Evolutionary conservation across 768 basidiomycete genomes (phyloP).

Genomic region (Pleurotus salmoneostramineus): DNA sequence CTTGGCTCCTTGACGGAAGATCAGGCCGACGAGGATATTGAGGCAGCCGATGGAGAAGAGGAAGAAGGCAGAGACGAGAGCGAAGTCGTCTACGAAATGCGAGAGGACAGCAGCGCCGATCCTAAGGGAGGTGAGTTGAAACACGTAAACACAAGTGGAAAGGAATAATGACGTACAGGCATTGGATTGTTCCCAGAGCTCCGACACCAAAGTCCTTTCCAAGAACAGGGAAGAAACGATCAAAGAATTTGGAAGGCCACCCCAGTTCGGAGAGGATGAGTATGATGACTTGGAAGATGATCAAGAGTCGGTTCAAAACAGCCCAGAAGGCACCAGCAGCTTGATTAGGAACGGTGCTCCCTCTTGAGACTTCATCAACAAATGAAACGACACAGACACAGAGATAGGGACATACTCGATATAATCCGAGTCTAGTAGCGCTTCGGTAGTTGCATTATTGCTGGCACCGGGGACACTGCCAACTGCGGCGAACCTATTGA

Average conservation of each 20-base stretch:
- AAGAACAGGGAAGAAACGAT: conserved; percentile 89
- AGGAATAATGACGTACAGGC: conserved; percentile 48
- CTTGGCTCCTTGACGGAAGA: conserved; percentile 71
- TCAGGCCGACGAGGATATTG: conserved; percentile 78
- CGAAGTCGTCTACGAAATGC: conserved; percentile 77
- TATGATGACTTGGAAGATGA: conserved; percentile 75
- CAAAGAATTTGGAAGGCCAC: conserved; percentile 78
- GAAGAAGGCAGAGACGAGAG: conserved; percentile 84
- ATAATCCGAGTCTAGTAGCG: conserved; percentile 62
- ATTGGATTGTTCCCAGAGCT: conserved; percentile 83
- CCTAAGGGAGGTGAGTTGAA: conserved; percentile 22
- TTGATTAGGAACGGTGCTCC: conserved; percentile 91
- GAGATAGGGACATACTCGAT: conserved; percentile 51
- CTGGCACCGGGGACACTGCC: conserved; percentile 29
- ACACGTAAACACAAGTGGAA: background rate
- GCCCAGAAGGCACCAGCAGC: conserved; percentile 92
- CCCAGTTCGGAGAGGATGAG: conserved; percentile 76
- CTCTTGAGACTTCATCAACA: conserved; percentile 23
- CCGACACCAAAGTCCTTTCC: conserved; percentile 84
- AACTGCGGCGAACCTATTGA: conserved; percentile 55
- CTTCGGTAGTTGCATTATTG: conserved; percentile 27
- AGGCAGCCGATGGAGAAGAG: conserved; percentile 79
- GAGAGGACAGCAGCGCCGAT: conserved; percentile 70
- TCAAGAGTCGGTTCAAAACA: conserved; percentile 79
- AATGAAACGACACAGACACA: background rate